Evolutionary conservation across 148 eudicot species (phyloP).

Genomic region (Spergularia bocconei): DNA sequence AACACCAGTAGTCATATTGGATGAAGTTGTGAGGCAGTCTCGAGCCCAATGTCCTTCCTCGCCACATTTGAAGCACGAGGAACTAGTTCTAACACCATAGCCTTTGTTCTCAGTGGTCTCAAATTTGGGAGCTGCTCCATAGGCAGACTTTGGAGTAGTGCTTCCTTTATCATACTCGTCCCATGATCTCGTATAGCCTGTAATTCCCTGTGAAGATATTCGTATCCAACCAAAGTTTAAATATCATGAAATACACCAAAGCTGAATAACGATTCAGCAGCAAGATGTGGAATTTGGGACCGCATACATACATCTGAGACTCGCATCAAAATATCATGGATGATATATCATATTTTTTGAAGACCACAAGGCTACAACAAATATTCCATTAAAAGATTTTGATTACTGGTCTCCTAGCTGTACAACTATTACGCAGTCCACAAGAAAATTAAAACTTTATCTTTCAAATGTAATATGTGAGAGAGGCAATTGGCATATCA

Average conservation of each 20-base stretch:
- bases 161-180: constrained; percentile 26
- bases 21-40: constrained; percentile 32
- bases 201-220: constrained; percentile 26
- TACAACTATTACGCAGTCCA: too few relatives aligned
- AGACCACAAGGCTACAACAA: too few relatives aligned
- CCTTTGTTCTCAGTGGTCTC: constrained; percentile 26
- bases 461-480: too few relatives aligned
- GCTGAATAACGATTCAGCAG: neutral
- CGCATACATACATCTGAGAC: too few relatives aligned
- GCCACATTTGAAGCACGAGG: constrained; percentile 41
- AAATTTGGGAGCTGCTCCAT: constrained; percentile 17
- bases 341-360: too few relatives aligned
- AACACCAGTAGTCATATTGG: constrained; percentile 9
- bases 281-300: neutral
- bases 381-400: too few relatives aligned
- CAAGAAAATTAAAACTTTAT: too few relatives aligned
- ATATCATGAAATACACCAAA: constrained; percentile 1
- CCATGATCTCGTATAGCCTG: constrained; percentile 36
- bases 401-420: too few relatives aligned
- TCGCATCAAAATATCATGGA: neutral
- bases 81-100: constrained; percentile 20
- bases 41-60: constrained; percentile 49
- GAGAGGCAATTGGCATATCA: too few relatives aligned
- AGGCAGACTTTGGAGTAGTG: constrained; percentile 14
- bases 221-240: neutral